phyloP scores from a whole-genome alignment of 1,284 basidiomycete genomes.

The Ustilago shanxiensis region DNA sequence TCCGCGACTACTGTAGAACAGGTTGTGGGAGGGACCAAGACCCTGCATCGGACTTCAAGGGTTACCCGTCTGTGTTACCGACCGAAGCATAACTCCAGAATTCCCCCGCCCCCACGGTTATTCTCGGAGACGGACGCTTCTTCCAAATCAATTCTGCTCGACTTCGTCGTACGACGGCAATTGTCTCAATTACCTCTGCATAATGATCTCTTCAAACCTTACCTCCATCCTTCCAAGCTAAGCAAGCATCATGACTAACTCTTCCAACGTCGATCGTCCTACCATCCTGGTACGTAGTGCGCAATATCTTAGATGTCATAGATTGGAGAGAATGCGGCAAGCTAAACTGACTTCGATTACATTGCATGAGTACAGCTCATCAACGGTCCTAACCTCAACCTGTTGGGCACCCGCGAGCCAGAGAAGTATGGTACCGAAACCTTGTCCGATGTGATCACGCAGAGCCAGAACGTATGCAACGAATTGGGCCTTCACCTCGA shows the following conservation, averaged over 20 bases:
- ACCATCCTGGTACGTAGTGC: conserved; percentile 12
- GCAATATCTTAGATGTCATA: background rate
- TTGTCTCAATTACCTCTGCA: background rate
- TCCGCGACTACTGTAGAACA: too few species aligned
- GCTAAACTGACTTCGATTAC: background rate
- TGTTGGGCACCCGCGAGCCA: conserved; percentile 69
- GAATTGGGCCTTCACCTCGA: conserved; percentile 12
- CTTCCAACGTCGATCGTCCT: conserved; percentile 9
- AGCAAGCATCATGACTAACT: background rate
- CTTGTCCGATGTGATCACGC: conserved; percentile 51
- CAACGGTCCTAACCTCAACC: conserved; percentile 70
- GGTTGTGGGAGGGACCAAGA: background rate
- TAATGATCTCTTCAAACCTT: too few species aligned
- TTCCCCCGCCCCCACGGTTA: too few species aligned
- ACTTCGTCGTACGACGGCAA: too few species aligned
- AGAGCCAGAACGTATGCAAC: background rate
- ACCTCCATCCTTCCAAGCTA: background rate
- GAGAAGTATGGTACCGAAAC: conserved; percentile 68
- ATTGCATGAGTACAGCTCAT: conserved; percentile 17
- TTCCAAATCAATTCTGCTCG: too few species aligned
- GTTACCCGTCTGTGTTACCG: background rate
- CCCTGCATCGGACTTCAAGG: conserved; percentile 14
- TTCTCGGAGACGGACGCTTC: too few species aligned
- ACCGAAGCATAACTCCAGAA: too few species aligned
- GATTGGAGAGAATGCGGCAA: background rate